These are phyloP conservation scores for Starmerella cellae DNA, from an alignment of 805 yeast genomes.

Conservation along the genomic window DNA sequence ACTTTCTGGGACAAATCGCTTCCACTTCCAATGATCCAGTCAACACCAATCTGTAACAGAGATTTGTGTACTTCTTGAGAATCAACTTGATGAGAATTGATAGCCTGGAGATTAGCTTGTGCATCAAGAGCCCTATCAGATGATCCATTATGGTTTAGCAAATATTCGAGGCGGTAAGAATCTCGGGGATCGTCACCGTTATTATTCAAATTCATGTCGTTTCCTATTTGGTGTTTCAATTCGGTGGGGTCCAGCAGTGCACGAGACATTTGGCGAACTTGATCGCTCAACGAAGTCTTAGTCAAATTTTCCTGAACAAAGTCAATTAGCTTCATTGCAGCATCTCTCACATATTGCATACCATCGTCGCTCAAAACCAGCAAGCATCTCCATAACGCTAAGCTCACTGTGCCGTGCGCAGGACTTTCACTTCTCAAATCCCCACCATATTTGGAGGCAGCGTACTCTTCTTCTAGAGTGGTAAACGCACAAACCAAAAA, in stretches of 20 bases:
- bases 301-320: slow-evolving; percentile 50
- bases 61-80: not conserved
- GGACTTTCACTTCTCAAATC: slow-evolving; percentile 56
- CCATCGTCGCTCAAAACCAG: slow-evolving; percentile 79
- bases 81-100: not conserved
- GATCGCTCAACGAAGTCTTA: slow-evolving; percentile 50
- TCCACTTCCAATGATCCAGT: slow-evolving; percentile 1
- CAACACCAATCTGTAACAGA: not conserved
- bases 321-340: slow-evolving; percentile 66
- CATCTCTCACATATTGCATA: slow-evolving; percentile 58
- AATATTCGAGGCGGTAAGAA: not conserved
- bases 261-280: slow-evolving; percentile 37
- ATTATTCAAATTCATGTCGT: not conserved
- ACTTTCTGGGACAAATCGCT: not conserved
- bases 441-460: slow-evolving; percentile 39
- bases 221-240: slow-evolving; percentile 1
- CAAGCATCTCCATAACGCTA: slow-evolving; percentile 77
- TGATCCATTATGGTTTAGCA: not conserved
- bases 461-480: slow-evolving; percentile 67
- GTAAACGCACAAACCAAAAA: slow-evolving; percentile 79
- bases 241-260: slow-evolving; percentile 12
- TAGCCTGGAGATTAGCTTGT: not conserved
- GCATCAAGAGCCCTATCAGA: not conserved
- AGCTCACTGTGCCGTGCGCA: slow-evolving; percentile 75
- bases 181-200: not conserved